These are phyloP conservation scores for Pseudopyricularia javanii DNA, from an alignment of 2,329 filamentous ascomycete genomes.

Conservation along the genomic window DNA sequence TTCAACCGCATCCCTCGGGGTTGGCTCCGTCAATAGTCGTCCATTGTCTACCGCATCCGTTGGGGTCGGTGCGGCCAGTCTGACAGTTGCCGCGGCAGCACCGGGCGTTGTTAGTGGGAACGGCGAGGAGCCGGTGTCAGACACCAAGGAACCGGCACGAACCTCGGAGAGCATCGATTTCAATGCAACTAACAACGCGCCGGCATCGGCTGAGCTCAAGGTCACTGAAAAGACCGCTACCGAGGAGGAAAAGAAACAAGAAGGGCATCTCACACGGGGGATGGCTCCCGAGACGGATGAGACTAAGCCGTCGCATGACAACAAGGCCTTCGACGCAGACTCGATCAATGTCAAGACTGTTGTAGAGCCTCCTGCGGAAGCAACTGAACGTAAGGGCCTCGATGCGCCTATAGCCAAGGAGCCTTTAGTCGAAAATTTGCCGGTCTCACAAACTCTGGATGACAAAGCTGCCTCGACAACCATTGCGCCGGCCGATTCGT, in stretches of 20 bases:
- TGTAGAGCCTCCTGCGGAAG: not conserved
- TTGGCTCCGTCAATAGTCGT: not conserved
- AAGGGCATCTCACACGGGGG: not conserved
- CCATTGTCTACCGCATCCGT: not conserved
- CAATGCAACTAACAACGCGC: slow-evolving; percentile 7
- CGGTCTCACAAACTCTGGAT: not conserved
- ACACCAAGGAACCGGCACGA: not conserved
- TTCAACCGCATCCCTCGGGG: not conserved
- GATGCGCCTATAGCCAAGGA: not conserved
- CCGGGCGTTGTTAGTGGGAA: slow-evolving; percentile 1
- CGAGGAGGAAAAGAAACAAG: not conserved
- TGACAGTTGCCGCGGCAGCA: not conserved
- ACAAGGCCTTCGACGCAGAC: not conserved
- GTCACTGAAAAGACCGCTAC: not conserved
- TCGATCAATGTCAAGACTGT: too few relatives aligned
- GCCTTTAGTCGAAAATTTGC: not conserved
- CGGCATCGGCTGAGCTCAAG: not conserved
- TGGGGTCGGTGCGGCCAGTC: not conserved
- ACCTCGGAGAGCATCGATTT: slow-evolving; percentile 5
- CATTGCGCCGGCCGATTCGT: not conserved
- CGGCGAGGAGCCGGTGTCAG: slow-evolving; percentile 7
- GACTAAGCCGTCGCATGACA: not conserved
- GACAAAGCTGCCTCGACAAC: not conserved
- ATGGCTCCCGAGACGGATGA: not conserved
- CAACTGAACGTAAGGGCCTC: not conserved